Evolutionary conservation across 2,329 filamentous ascomycete species (phyloP).

Genomic region (Davidsoniella virescens): DNA sequence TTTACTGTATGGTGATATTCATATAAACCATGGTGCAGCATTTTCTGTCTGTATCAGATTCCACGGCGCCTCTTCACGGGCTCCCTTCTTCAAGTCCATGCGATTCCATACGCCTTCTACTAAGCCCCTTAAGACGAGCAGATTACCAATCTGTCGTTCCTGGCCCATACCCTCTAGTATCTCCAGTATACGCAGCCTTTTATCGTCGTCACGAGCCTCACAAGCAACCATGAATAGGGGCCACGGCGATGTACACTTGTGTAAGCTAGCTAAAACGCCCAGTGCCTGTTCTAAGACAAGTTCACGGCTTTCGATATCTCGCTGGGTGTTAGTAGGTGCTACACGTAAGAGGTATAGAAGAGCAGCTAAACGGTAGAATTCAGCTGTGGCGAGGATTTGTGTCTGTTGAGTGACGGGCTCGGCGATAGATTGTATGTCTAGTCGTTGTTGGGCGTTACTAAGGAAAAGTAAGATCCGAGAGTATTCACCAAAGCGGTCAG

Average conservation of each 20-base stretch:
- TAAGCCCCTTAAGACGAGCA: slow-evolving; percentile 26
- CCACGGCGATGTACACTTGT: slow-evolving; percentile 32
- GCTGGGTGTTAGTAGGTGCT: slow-evolving; percentile 13
- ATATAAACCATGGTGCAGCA: slow-evolving; percentile 16
- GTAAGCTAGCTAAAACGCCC: slow-evolving; percentile 21
- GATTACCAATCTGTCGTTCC: slow-evolving; percentile 28
- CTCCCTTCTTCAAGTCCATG: slow-evolving; percentile 22
- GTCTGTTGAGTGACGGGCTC: slow-evolving; percentile 18
- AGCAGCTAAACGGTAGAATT: slow-evolving; percentile 33
- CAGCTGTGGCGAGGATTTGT: slow-evolving; percentile 26
- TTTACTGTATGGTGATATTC: not conserved
- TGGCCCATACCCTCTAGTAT: slow-evolving; percentile 27
- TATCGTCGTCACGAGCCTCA: slow-evolving; percentile 25
- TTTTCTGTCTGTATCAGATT: slow-evolving; percentile 11
- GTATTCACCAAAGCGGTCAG: slow-evolving; percentile 9
- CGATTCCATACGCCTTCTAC: slow-evolving; percentile 31
- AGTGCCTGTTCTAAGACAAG: slow-evolving; percentile 23
- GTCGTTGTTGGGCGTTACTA: not conserved
- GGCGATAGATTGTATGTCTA: slow-evolving; percentile 8
- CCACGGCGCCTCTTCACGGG: slow-evolving; percentile 8
- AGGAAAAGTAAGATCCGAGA: not conserved
- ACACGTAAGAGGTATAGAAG: slow-evolving; percentile 28
- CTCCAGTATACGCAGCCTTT: slow-evolving; percentile 25
- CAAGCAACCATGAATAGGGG: slow-evolving; percentile 32
- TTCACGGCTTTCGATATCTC: slow-evolving; percentile 13